Evolutionary conservation across 805 yeast genomes (phyloP), one percentile per base, ranked within the genome.

Genomic region (Tetrapisispora arboricola): DNA sequence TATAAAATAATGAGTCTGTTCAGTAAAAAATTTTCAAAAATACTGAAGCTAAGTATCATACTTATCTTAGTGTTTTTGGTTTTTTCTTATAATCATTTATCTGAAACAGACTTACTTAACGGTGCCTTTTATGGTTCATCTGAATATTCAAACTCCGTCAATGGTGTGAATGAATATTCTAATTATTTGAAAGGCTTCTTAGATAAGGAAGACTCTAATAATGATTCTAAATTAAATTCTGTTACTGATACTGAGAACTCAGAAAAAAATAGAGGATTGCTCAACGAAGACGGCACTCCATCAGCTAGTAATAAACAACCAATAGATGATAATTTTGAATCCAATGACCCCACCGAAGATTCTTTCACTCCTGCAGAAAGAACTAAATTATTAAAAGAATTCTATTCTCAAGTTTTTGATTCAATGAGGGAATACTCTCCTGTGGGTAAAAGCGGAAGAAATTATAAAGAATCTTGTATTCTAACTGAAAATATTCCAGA

Each of bases 371-470:
- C 29, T n/a, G 15, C 13, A 20, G 24, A 38, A 5, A 38, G 27
- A 26, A 32, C 36, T 8, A 26, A 26, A 26, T n/a, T 20, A 15
- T 36, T 54, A 45, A 47, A 50, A 38, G 34, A 35, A 11, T 59
- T 59, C 36, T 59, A 51, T 40, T 42, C 44, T n/a, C 48, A 48
- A 17, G 56, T 60, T 7, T 50, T 58, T 40, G 48, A 49, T 30
- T 35, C 43, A 31, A 33, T 59, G 17, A 47, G 43, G 19, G 41
- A 48, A 24, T 44, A 44, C 39, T 53, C 63, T 2, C 58, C 60
- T 11, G 37, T 36, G 15, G 61, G 61, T 3, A 48, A 47, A 32
- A 40, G 53, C 7, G 48, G 45, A 22, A 48, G 49, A 29, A 40
- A 32, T 8, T 54, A 53, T 29, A 46, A 42, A 24, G 40, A 35